These are phyloP conservation scores for Torrubiella hemipterigena DNA, from an alignment of 2,329 filamentous ascomycete genomes.

Conservation along the genomic window DNA sequence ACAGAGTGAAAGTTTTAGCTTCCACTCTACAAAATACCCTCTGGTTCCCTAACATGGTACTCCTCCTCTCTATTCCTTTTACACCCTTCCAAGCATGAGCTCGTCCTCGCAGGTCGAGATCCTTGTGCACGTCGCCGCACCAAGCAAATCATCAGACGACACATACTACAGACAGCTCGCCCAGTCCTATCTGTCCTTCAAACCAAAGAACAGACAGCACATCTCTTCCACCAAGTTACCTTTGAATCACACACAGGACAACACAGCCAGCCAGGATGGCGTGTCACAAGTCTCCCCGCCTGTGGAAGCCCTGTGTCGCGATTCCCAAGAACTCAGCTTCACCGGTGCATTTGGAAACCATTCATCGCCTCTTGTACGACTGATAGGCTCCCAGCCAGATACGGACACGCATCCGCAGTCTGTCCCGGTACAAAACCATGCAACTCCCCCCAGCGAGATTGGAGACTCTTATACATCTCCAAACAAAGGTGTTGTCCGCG, in stretches of 20 bases:
- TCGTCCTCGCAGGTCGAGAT: slow-evolving; percentile 32
- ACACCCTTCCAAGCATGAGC: not conserved
- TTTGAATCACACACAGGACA: slow-evolving; percentile 1
- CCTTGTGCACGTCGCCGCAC: slow-evolving; percentile 42
- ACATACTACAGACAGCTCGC: slow-evolving; percentile 35
- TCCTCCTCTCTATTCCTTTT: not conserved
- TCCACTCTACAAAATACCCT: no score
- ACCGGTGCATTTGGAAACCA: slow-evolving; percentile 31
- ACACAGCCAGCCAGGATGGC: slow-evolving; percentile 1
- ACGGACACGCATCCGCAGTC: slow-evolving; percentile 2
- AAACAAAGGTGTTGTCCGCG: slow-evolving; percentile 13
- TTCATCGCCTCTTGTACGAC: slow-evolving; percentile 17
- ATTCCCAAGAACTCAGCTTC: slow-evolving; percentile 32
- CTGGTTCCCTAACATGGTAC: not conserved
- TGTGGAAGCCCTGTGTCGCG: slow-evolving; percentile 14
- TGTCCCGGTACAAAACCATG: slow-evolving; percentile 16
- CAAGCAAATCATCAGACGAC: slow-evolving; percentile 36
- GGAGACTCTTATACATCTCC: slow-evolving; percentile 40
- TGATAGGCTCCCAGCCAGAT: not conserved
- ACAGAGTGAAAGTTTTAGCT: no score
- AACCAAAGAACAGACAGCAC: slow-evolving; percentile 14
- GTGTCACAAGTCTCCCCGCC: slow-evolving; percentile 4
- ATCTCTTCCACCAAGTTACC: slow-evolving; percentile 1
- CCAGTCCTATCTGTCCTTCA: slow-evolving; percentile 37
- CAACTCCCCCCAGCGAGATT: slow-evolving; percentile 35